phyloP scores from a whole-genome alignment of 768 basidiomycete species.

The Tulasnella sp. region DNA sequence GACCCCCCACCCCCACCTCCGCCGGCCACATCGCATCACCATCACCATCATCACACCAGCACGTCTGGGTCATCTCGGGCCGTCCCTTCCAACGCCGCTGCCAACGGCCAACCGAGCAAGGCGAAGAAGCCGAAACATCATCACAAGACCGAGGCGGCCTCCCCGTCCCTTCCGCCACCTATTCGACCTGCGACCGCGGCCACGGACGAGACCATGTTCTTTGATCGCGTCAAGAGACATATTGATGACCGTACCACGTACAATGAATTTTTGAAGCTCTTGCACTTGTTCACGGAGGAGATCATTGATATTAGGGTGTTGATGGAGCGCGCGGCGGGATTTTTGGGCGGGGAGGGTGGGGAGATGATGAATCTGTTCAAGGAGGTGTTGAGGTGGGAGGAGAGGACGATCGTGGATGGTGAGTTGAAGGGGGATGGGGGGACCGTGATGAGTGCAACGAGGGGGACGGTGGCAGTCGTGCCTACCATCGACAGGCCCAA shows the following conservation, averaged over 20 bases:
- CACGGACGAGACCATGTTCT: conserved; percentile 75
- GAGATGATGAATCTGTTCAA: conserved; percentile 78
- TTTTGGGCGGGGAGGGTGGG: conserved; percentile 65
- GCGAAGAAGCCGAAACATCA: conserved; percentile 22
- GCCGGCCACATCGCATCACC: conserved; percentile 22
- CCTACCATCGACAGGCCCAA: conserved; percentile 71
- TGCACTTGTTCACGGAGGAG: conserved; percentile 83
- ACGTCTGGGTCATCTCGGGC: neutral
- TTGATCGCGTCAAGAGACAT: conserved; percentile 65
- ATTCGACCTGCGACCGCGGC: conserved; percentile 19
- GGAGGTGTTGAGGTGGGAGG: conserved; percentile 72
- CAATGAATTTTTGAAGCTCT: conserved; percentile 85
- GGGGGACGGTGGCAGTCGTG: conserved; percentile 41
- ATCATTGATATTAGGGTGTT: conserved; percentile 80
- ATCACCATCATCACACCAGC: too few species aligned
- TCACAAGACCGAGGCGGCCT: conserved; percentile 34
- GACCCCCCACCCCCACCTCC: conserved; percentile 49
- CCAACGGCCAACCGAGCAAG: conserved; percentile 16
- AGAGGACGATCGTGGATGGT: conserved; percentile 30
- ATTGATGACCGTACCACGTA: conserved; percentile 36
- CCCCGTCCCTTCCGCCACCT: conserved; percentile 9
- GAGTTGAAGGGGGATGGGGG: conserved; percentile 16
- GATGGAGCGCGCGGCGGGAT: conserved; percentile 65
- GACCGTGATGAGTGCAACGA: conserved; percentile 21
- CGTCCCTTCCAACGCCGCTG: neutral